phyloP scores from a whole-genome alignment of 1,284 basidiomycete species.

The Austropuccinia psidii region DNA sequence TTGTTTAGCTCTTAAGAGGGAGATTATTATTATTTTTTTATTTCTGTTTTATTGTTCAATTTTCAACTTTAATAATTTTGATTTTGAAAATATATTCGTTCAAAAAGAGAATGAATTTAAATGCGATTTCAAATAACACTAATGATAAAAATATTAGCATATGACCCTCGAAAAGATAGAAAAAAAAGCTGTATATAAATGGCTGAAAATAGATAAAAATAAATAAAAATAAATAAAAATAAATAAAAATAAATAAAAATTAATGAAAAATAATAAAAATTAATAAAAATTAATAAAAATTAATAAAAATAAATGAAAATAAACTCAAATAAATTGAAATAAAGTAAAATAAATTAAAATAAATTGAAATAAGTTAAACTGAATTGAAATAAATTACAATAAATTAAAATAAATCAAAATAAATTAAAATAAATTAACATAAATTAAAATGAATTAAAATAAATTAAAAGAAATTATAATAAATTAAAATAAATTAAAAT shows the following conservation, averaged over 20 bases:
- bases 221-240: not conserved
- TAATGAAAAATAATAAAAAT: not conserved
- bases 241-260: not conserved
- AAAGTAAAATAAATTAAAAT: not conserved
- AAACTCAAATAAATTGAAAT: not conserved
- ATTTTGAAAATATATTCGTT: too few species aligned
- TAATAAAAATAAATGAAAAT: not conserved
- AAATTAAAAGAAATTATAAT: not conserved
- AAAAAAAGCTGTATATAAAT: too few species aligned
- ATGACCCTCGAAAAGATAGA: too few species aligned
- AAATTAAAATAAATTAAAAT: not conserved
- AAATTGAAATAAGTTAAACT: not conserved
- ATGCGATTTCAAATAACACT: too few species aligned
- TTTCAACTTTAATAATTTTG: too few species aligned
- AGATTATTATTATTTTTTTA: too few species aligned
- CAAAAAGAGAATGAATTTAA: too few species aligned
- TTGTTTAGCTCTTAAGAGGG: too few species aligned
- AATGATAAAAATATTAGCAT: too few species aligned
- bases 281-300: not conserved
- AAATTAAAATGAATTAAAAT: not conserved
- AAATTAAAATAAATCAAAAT: not conserved
- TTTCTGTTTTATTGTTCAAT: too few species aligned
- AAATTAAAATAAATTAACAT: not conserved
- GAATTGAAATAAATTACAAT: not conserved
- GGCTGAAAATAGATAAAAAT: not conserved